Conservation (phyloP, 23 red algal species). For the Gracilaria vermiculophylla region DNA sequence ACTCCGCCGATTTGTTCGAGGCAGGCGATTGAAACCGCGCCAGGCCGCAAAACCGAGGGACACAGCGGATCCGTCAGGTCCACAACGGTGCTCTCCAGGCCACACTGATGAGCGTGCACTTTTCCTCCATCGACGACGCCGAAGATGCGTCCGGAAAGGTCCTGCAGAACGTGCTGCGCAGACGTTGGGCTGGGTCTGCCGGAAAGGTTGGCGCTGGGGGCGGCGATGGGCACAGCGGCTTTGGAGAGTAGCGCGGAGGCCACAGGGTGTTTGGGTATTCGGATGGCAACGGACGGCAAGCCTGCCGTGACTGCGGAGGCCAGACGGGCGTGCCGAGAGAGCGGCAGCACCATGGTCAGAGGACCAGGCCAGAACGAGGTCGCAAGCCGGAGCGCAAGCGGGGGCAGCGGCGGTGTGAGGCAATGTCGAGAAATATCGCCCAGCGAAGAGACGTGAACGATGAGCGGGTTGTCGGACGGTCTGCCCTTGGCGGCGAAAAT, state of each 20-base stretch:
- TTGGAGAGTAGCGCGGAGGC: constrained; percentile 59
- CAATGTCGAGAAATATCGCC: neutral
- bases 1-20: constrained; percentile 8
- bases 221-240: constrained; percentile 69
- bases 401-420: constrained; percentile 61
- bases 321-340: constrained; percentile 9
- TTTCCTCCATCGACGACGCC: constrained; percentile 74
- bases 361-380: constrained; percentile 89
- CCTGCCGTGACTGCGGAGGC: constrained; percentile 65
- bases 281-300: constrained; percentile 65
- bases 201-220: constrained; percentile 77
- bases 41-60: constrained; percentile 70
- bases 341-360: constrained; percentile 73
- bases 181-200: constrained; percentile 76
- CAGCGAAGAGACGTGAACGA: constrained; percentile 75
- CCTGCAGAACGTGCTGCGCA: constrained; percentile 70
- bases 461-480: constrained; percentile 87
- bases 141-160: constrained; percentile 49
- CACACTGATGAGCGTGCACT: constrained; percentile 27
- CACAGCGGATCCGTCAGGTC: constrained; percentile 27
- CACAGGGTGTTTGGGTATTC: constrained; percentile 80
- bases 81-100: constrained; percentile 85
- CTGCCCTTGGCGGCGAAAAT: constrained; percentile 81
- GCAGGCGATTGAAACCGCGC: constrained; percentile 43
- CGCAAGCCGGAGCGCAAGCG: constrained; percentile 55